Evolutionary conservation across 2,329 filamentous ascomycete genomes (phyloP), one percentile per base, ranked within the genome.

Genomic region (Pseudogymnoascus sp.): DNA sequence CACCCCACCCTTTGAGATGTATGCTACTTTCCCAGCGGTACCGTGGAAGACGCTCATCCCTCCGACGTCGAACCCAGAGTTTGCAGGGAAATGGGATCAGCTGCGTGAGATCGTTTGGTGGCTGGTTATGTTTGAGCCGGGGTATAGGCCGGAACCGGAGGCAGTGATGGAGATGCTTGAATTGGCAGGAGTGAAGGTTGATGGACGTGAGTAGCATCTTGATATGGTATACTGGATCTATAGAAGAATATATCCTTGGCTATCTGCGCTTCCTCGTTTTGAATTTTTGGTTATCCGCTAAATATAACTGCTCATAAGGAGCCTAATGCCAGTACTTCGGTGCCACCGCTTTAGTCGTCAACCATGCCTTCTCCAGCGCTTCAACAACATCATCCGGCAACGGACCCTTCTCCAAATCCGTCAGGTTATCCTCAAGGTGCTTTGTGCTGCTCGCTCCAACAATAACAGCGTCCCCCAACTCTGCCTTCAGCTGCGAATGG

Each of bases 1-100:
- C 65, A 85, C 86, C 1, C 89, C 90, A 0, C 95, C 96, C 16
- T 99, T 96, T 82, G 90, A 93, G 12, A 96, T 92, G 74, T 99
- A 96, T 77, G 83, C 86, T 42, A 79, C 86, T 12, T 97, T 96
- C 72, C 47, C 47, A 1, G 14, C 14, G 14, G n/a, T 31, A 5
- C 47, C 26, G 10, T 54, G 47, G 47, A 29, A 31, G 47, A 18
- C 14, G 26, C 0, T 54, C 26, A 31, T 54, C 8, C 47, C 47
- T 16, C 23, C 7, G 4, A 54, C 47, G n/a, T 11, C 47, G 4
- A 54, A 54, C 26, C 7, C 26, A 18, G 47, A 54, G 47, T 54
- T 54, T 54, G 26, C 26, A 16, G 47, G 26, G 47, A 54, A 31
- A 54, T 31, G 26, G 26, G 26, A 54, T 16, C 1, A 31, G 8